Conservation (phyloP, 768 basidiomycete genomes). For the Calocybe cyanea region DNA sequence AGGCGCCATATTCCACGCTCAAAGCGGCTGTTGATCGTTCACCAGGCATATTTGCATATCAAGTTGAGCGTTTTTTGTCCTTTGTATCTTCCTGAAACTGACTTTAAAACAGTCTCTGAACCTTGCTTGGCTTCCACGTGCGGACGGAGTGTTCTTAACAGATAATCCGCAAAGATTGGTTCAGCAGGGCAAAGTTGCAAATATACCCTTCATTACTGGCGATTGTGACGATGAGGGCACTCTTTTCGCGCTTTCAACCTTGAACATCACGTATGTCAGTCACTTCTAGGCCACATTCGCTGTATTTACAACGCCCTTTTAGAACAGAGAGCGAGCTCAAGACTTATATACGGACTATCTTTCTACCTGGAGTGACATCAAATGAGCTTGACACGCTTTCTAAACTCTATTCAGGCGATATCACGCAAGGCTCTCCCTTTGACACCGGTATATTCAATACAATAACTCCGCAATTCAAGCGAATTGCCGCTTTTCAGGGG, state of each 20-base stretch:
- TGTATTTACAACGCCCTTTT: not conserved
- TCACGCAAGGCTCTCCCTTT: slow-evolving; percentile 45
- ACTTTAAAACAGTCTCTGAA: slow-evolving; percentile 28
- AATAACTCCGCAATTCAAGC: slow-evolving; percentile 46
- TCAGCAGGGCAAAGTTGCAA: slow-evolving; percentile 37
- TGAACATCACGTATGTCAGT: slow-evolving; percentile 44
- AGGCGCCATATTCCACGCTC: slow-evolving; percentile 31
- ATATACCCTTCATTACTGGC: slow-evolving; percentile 47
- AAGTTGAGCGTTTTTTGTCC: slow-evolving; percentile 24
- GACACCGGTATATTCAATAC: slow-evolving; percentile 38
- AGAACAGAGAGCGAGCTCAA: slow-evolving; percentile 23
- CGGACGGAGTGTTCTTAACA: slow-evolving; percentile 46
- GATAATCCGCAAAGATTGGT: slow-evolving; percentile 40
- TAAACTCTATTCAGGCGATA: slow-evolving; percentile 34
- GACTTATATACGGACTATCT: slow-evolving; percentile 24
- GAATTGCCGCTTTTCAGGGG: slow-evolving; percentile 45
- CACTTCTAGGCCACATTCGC: not conserved
- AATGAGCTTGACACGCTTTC: slow-evolving; percentile 17
- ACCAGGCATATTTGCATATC: slow-evolving; percentile 39
- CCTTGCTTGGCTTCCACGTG: slow-evolving; percentile 46
- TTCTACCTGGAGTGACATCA: slow-evolving; percentile 19
- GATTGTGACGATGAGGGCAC: slow-evolving; percentile 63
- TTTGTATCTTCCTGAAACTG: not conserved
- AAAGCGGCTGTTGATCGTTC: slow-evolving; percentile 40
- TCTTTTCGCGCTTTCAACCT: slow-evolving; percentile 39